Evolutionary conservation across 768 basidiomycete species (phyloP), one percentile per base, ranked within the genome.

Genomic region (Gloeopeniophorella convolvens): DNA sequence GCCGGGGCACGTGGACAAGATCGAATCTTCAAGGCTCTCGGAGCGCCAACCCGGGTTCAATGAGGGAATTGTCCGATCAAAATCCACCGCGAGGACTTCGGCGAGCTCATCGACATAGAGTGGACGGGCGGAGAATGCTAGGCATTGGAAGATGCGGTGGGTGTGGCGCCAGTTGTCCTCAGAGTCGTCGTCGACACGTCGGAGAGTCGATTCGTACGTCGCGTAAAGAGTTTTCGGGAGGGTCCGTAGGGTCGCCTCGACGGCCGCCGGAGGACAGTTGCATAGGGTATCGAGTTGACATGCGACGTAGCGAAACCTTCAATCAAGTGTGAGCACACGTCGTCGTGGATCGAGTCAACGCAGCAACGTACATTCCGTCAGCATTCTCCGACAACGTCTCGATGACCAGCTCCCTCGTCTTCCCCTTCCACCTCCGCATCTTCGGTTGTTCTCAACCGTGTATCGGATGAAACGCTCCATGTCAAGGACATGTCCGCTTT

Each of bases 61-160:
- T 6, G n/a, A 31, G 20, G 46, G 46, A 7, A 37, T 2, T 5
- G 46, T n/a, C 20, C n/a, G 28, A 15, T 35, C 27, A 30, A 48
- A 48, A 15, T 27, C 28, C 10, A 45, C 36, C 9, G 50, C 50
- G 12, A 51, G 50, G 7, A 51, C 13, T 20, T 51, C 50, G 2
- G 43, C 50, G 12, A 51, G 50, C 23, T 51, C 50, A 9, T 45
- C 42, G 16, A 51, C 35, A 16, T 18, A 43, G 13, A 51, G 42
- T 2, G 50, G 50, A 13, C 41, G 41, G 23, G 28, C 28, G 28
- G 41, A 28, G 8, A 42, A 23, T 1, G 16, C n/a, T 4, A 42
- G 27, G 27, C 41, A 42, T n/a, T 42, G 41, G 24, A 42, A 27
- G 23, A 42, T 23, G 27, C 15, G n/a, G 16, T 12, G 15, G 10